Conservation (phyloP, 2,329 filamentous ascomycete species). For the Ophiocordyceps camponoti-saundersi region DNA sequence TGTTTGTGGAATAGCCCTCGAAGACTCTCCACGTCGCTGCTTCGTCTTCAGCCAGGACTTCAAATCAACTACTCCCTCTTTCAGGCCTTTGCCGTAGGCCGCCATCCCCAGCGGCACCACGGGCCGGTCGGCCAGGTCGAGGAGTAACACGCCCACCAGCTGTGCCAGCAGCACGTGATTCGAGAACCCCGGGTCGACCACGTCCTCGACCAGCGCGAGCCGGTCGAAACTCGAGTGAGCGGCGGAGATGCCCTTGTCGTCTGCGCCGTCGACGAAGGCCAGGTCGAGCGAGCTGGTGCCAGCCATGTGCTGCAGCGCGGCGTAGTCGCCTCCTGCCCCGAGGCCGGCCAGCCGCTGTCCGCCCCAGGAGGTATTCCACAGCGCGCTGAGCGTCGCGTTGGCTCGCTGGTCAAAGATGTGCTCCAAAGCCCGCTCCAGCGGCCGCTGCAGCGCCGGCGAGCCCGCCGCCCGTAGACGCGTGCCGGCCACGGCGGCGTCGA, state of each 20-base stretch:
- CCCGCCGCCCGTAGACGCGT: conserved; percentile 59
- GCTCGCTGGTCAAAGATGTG: conserved; percentile 55
- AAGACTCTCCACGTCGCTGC: conserved; percentile 10
- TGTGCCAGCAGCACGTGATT: conserved; percentile 71
- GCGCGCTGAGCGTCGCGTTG: conserved; percentile 54
- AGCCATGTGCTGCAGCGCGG: conserved; percentile 80
- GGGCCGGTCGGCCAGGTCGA: conserved; percentile 69
- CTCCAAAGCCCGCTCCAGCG: conserved; percentile 56
- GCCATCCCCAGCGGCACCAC: conserved; percentile 69
- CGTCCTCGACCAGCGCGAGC: conserved; percentile 66
- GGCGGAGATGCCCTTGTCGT: conserved; percentile 38
- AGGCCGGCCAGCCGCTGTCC: conserved; percentile 47
- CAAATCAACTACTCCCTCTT: conserved; percentile 48
- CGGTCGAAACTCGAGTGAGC: conserved; percentile 73
- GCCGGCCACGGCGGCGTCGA: conserved; percentile 69
- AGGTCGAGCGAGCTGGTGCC: conserved; percentile 81
- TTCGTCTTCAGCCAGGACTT: conserved; percentile 42
- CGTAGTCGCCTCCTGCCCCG: conserved; percentile 65
- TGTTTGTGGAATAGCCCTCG: no score
- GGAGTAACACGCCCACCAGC: conserved; percentile 63
- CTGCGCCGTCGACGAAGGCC: conserved; percentile 46
- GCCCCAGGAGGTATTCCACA: conserved; percentile 51
- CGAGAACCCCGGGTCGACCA: conserved; percentile 65
- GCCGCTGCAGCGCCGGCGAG: conserved; percentile 61
- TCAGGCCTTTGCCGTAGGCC: conserved; percentile 51